Conservation (phyloP, 164 flowering plant species). For the Tetrastigma voinierianum region DNA sequence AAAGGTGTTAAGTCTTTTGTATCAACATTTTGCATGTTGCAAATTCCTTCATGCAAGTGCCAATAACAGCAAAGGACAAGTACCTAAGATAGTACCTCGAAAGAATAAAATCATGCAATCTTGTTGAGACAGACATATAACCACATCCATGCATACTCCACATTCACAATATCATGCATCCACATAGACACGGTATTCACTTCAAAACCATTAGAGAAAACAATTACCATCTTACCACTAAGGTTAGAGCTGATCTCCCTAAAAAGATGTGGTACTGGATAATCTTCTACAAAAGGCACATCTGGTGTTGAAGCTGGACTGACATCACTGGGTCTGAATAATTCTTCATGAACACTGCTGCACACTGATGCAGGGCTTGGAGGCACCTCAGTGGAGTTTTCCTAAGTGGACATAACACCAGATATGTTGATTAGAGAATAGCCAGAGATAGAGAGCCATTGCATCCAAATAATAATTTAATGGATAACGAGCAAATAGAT, state of each 20-base stretch:
- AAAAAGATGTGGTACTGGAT: slow-evolving; percentile 45
- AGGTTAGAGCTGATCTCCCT: slow-evolving; percentile 78
- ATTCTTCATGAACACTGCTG: slow-evolving; percentile 70
- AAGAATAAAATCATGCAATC: too few species aligned
- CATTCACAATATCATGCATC: too few species aligned
- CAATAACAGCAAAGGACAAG: too few species aligned
- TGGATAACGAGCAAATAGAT: neutral
- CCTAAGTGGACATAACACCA: slow-evolving; percentile 40
- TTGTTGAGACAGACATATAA: too few species aligned
- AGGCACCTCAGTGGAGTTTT: slow-evolving; percentile 94
- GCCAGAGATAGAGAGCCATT: neutral
- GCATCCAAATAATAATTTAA: neutral
- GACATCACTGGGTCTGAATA: slow-evolving; percentile 45
- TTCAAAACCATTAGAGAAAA: neutral
- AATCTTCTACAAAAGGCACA: slow-evolving; percentile 43
- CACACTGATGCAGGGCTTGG: slow-evolving; percentile 97
- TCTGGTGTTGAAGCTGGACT: slow-evolving; percentile 69
- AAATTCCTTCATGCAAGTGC: too few species aligned
- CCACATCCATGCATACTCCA: too few species aligned
- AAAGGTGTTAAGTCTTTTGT: too few species aligned
- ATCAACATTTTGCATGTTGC: too few species aligned
- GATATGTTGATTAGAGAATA: slow-evolving; percentile 2
- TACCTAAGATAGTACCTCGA: too few species aligned
- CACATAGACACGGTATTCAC: too few species aligned
- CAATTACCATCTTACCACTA: slow-evolving; percentile 42